phyloP scores from a whole-genome alignment of 805 yeast species.

The Kodamaea kaohsiungensis region DNA sequence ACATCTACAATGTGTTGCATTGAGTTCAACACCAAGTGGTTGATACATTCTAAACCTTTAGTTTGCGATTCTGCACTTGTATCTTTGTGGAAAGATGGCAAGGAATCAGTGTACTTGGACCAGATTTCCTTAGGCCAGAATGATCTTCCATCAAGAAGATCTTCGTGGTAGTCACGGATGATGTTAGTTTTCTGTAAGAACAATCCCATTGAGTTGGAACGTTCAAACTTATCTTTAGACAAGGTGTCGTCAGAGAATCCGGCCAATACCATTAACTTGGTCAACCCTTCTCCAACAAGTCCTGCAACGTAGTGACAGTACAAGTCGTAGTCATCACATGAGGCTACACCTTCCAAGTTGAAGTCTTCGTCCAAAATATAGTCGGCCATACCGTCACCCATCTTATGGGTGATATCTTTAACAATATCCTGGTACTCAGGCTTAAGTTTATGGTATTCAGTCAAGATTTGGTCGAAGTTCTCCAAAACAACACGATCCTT shows the following conservation, averaged over 20 bases:
- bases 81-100: constrained; percentile 55
- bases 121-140: constrained; percentile 97
- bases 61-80: constrained; percentile 43
- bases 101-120: constrained; percentile 70
- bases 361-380: constrained; percentile 77
- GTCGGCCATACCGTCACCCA: constrained; percentile 99
- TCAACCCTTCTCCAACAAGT: constrained; percentile 93
- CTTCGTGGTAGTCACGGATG: constrained; percentile 93
- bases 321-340: constrained; percentile 78
- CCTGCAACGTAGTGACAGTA: constrained; percentile 99
- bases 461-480: constrained; percentile 70
- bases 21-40: constrained; percentile 78
- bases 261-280: constrained; percentile 78
- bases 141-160: constrained; percentile 84
- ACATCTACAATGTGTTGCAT: constrained; percentile 76
- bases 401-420: constrained; percentile 71
- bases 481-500: constrained; percentile 78
- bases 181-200: constrained; percentile 95
- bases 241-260: constrained; percentile 57
- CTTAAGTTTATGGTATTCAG: constrained; percentile 71
- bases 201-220: constrained; percentile 87
- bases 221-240: constrained; percentile 51
- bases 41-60: constrained; percentile 72
- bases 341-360: constrained; percentile 75
- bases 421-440: constrained; percentile 78